Conservation (phyloP, 345 rosid species). For the Draba incana region DNA sequence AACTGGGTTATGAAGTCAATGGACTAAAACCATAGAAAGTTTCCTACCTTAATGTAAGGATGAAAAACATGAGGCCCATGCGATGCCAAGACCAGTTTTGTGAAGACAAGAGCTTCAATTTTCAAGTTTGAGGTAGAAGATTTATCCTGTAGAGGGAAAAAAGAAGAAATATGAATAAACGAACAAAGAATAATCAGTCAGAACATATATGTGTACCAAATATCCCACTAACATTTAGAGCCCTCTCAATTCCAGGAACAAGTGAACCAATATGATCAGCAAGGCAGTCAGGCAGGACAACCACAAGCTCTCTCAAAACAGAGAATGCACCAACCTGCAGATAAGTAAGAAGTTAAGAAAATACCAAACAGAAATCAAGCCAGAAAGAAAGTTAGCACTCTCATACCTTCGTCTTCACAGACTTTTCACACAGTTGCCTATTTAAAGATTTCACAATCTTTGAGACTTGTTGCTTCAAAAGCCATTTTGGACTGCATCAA, state of each 20-base stretch:
- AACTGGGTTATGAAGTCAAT: conserved; percentile 17
- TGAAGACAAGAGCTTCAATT: conserved; percentile 87
- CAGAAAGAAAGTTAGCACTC: neutral
- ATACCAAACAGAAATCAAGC: conserved; percentile 17
- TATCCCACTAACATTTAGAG: conserved; percentile 70
- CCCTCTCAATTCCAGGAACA: conserved; percentile 97
- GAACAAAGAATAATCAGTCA: conserved; percentile 12
- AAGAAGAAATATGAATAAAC: conserved; percentile 12
- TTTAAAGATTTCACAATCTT: conserved; percentile 95
- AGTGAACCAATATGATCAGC: conserved; percentile 94
- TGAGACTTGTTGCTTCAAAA: conserved; percentile 94
- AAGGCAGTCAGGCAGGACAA: conserved; percentile 98
- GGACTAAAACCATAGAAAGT: conserved; percentile 1
- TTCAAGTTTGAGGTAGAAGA: conserved; percentile 96
- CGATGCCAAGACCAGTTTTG: conserved; percentile 89
- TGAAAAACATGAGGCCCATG: conserved; percentile 95
- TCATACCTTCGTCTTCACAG: conserved; percentile 93
- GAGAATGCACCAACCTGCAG: conserved; percentile 98
- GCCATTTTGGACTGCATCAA: conserved; percentile 81
- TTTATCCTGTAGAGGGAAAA: conserved; percentile 65
- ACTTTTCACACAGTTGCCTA: conserved; percentile 91
- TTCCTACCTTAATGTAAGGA: conserved; percentile 87
- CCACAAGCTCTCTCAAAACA: conserved; percentile 94
- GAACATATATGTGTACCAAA: conserved; percentile 12
- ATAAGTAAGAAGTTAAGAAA: conserved; percentile 12